These are phyloP conservation scores for Thraustochytrium sp. DNA, from an alignment of 352 stramenopile genomes.

Conservation along the genomic window DNA sequence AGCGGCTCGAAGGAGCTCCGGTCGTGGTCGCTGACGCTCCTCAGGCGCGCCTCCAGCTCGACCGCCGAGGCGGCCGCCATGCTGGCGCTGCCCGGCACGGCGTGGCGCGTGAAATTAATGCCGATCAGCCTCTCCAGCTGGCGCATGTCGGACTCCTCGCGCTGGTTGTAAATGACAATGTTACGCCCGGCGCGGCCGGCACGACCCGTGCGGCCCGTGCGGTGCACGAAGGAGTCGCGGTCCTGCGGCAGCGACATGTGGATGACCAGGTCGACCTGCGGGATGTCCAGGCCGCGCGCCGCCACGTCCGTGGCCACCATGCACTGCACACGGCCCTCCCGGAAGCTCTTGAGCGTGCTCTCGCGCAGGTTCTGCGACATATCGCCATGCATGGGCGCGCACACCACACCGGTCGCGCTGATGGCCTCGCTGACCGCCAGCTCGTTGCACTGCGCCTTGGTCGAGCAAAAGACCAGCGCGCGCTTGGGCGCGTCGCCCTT, in stretches of 20 bases:
- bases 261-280: constrained; percentile 75
- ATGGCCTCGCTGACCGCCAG: constrained; percentile 80
- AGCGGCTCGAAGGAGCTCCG: not conserved
- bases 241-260: constrained; percentile 91
- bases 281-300: constrained; percentile 92
- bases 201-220: constrained; percentile 87
- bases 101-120: not conserved
- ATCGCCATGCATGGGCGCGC: constrained; percentile 72
- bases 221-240: constrained; percentile 90
- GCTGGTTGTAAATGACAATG: constrained; percentile 41
- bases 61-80: not conserved
- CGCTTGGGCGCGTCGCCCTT: constrained; percentile 46
- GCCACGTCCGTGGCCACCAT: constrained; percentile 93
- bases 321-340: constrained; percentile 82
- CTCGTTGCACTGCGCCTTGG: constrained; percentile 89
- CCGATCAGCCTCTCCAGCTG: constrained; percentile 1
- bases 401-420: constrained; percentile 53
- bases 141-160: not conserved
- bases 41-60: not conserved
- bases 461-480: constrained; percentile 94
- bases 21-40: not conserved
- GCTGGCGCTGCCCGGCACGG: not conserved
- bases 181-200: constrained; percentile 58
- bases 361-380: constrained; percentile 86
- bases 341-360: constrained; percentile 92